These are phyloP conservation scores for Penicillium goetzii DNA, from an alignment of 495 filamentous ascomycete species.

Conservation along the genomic window DNA sequence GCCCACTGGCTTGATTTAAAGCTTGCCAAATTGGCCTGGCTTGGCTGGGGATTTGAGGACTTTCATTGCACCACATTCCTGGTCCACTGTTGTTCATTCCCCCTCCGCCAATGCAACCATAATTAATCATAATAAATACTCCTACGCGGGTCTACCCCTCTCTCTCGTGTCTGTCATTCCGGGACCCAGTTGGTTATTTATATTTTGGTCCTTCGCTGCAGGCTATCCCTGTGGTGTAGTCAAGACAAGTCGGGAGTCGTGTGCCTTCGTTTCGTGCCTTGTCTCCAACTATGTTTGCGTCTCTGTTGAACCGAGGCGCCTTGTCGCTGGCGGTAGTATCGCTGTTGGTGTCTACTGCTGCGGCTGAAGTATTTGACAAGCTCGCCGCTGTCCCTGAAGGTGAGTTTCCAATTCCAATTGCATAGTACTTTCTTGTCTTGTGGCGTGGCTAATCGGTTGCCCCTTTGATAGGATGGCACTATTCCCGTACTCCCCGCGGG, in stretches of 20 bases:
- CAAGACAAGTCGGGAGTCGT: constrained; percentile 4
- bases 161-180: constrained; percentile 4
- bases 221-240: background rate
- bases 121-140: constrained; percentile 1
- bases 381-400: constrained; percentile 42
- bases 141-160: background rate
- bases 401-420: background rate
- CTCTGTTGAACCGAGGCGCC: constrained; percentile 34
- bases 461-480: constrained; percentile 41
- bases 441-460: background rate
- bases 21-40: constrained; percentile 4
- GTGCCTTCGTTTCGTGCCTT: constrained; percentile 10
- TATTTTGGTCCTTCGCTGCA: constrained; percentile 1
- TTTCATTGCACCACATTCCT: constrained; percentile 10
- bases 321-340: constrained; percentile 49
- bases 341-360: constrained; percentile 40
- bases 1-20: constrained; percentile 6
- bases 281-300: constrained; percentile 32
- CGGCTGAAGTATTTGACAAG: constrained; percentile 45
- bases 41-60: background rate
- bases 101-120: constrained; percentile 6
- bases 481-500: constrained; percentile 33
- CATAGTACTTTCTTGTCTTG: background rate
- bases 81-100: constrained; percentile 4
- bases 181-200: constrained; percentile 8